These are phyloP conservation scores for Athelia psychrophila DNA, from an alignment of 1,284 basidiomycete genomes.

Conservation along the genomic window DNA sequence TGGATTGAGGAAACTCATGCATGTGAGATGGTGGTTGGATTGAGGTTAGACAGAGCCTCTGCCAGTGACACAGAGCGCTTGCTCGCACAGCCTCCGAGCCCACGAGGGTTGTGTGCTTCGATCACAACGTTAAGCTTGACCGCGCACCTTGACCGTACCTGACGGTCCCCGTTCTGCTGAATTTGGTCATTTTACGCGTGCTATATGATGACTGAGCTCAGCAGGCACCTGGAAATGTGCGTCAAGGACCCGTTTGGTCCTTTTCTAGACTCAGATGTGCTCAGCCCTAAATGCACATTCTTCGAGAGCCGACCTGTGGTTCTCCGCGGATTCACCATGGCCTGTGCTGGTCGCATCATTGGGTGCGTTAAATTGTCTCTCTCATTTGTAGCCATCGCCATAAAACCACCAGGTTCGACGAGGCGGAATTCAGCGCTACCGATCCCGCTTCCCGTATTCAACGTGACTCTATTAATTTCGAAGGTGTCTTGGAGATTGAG, in stretches of 20 bases:
- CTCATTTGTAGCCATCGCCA: not conserved
- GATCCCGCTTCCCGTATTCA: not conserved
- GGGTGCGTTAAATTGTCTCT: not conserved
- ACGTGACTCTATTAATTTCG: not conserved
- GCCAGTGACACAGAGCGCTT: too few relatives aligned
- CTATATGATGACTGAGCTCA: too few relatives aligned
- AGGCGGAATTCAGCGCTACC: not conserved
- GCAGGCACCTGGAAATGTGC: too few relatives aligned
- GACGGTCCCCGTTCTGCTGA: too few relatives aligned
- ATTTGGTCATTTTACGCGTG: too few relatives aligned
- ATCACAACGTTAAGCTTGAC: too few relatives aligned
- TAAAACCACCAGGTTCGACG: not conserved
- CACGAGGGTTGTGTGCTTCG: too few relatives aligned
- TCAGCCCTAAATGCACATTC: not conserved
- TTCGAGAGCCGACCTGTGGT: not conserved
- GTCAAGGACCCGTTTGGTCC: constrained; percentile 1
- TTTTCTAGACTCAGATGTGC: not conserved
- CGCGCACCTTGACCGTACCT: too few relatives aligned
- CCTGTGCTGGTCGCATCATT: not conserved
- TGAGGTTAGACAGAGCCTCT: too few relatives aligned
- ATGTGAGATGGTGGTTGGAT: too few relatives aligned
- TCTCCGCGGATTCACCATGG: not conserved
- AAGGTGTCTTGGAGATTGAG: not conserved
- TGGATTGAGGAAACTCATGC: too few relatives aligned
- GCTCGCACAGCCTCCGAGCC: too few relatives aligned